Evolutionary conservation across 1,284 basidiomycete species (phyloP), one percentile per base, ranked within the genome.

Genomic region (Trametes pubescens): DNA sequence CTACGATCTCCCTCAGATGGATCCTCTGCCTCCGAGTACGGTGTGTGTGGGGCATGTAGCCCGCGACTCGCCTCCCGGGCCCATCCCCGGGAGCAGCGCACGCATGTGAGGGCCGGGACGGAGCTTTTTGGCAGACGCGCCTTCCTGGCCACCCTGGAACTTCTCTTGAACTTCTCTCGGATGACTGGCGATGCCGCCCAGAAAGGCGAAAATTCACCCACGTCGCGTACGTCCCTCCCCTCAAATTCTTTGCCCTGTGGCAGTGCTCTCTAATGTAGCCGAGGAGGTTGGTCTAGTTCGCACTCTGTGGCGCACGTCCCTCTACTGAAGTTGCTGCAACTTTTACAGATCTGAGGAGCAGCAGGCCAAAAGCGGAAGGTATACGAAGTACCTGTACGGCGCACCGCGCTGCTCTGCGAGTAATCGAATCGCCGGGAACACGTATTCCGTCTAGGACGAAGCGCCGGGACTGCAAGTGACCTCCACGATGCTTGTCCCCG

Each of bases 401-500:
- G 35, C 14, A 21, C 47, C 47, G 18, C 52, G 38, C 14, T 46
- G 48, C n/a, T 37, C 11, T 51, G 21, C 62, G 38, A 44, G 43
- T 57, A 54, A 53, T 47, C 52, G 40, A 47, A 56, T 55, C 51
- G 44, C 63, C 62, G 62, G 49, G 32, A 56, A 55, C 53, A 51
- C 56, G 34, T 49, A 62, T 59, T 66, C 67, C 65, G 67, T 47
- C 38, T 38, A 55, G 37, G 61, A 64, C 64, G 66, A 64, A 61
- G 67, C 65, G 65, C 65, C 62, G 60, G 60, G 59, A 51, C 14
- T 59, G 60, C 62, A 69, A 65, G 59, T 68, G 66, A 68, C 64
- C 64, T 52, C 64, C 64, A 68, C 59, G 63, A 49, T 55, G 51
- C 59, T 53, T 44, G 58, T 52, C 43, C 43, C 52, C 56, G 40